Conservation (phyloP, 768 basidiomycete species). For the Podaxis sp. region DNA sequence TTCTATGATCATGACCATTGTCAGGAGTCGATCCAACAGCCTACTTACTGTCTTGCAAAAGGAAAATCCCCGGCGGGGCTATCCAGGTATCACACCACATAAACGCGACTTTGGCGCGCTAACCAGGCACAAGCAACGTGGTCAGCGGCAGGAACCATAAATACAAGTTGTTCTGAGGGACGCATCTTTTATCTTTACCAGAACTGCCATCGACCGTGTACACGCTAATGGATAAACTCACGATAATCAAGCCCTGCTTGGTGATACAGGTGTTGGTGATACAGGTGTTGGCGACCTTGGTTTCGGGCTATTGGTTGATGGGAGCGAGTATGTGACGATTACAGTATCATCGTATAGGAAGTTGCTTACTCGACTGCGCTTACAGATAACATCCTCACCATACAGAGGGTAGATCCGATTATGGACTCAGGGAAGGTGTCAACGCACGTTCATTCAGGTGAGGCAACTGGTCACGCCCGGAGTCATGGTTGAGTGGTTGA, state of each 20-base stretch:
- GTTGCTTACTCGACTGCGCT: not conserved
- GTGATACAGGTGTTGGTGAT: not conserved
- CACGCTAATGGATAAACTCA: not conserved
- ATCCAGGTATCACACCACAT: too few species aligned
- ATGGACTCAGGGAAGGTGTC: conserved; percentile 32
- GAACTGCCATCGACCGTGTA: not conserved
- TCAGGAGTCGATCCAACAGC: too few species aligned
- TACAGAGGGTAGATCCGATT: conserved; percentile 39
- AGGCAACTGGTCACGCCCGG: not conserved
- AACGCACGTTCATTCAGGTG: conserved; percentile 34
- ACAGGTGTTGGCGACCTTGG: not conserved
- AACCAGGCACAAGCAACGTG: not conserved
- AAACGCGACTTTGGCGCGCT: too few species aligned
- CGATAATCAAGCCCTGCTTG: not conserved
- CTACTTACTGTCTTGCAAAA: too few species aligned
- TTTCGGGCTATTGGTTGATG: conserved; percentile 29
- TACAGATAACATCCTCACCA: conserved; percentile 36
- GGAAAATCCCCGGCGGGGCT: too few species aligned
- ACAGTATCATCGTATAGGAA: not conserved
- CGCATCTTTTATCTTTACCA: not conserved
- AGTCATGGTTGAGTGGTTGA: not conserved
- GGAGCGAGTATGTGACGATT: conserved; percentile 25
- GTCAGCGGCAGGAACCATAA: not conserved
- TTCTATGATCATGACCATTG: too few species aligned
- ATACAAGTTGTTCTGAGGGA: not conserved